Evolutionary conservation across 257 asterid species (phyloP).

Genomic region (Petrea volubilis): DNA sequence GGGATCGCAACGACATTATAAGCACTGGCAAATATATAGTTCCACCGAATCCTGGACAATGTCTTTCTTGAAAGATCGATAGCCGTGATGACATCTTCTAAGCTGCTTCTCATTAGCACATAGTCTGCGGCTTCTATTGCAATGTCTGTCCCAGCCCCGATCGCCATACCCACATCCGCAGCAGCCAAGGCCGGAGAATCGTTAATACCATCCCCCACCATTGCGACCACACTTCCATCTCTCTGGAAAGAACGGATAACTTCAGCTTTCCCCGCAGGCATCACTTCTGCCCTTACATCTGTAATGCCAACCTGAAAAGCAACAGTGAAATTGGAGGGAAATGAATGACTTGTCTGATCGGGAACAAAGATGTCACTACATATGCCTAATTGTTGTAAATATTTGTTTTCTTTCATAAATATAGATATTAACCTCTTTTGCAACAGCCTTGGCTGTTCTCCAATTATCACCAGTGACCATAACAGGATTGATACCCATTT

Average conservation of each 20-base stretch:
- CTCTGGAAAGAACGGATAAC: constrained; percentile 80
- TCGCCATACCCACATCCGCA: constrained; percentile 99
- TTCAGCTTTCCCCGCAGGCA: constrained; percentile 99
- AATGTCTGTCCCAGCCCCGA: constrained; percentile 98
- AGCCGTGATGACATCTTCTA: constrained; percentile 96
- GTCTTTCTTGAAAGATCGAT: constrained; percentile 94
- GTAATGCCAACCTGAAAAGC: constrained; percentile 79
- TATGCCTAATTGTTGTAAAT: not conserved
- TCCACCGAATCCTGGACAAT: constrained; percentile 67
- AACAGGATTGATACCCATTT: constrained; percentile 90
- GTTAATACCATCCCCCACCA: constrained; percentile 99
- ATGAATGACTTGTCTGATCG: not conserved
- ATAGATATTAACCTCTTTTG: constrained; percentile 78
- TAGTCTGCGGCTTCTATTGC: constrained; percentile 98
- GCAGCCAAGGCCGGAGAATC: constrained; percentile 99
- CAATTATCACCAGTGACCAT: constrained; percentile 99
- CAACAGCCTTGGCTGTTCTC: constrained; percentile 98
- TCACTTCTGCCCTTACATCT: constrained; percentile 94
- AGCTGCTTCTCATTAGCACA: constrained; percentile 84
- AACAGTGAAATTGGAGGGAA: not conserved
- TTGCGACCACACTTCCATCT: constrained; percentile 80
- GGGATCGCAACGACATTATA: constrained; percentile 89
- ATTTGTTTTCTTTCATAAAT: not conserved
- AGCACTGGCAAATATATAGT: constrained; percentile 86
- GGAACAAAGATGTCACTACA: not conserved